These are phyloP conservation scores for Corynespora cassiicola DNA, from an alignment of 2,329 filamentous ascomycete genomes.

Conservation along the genomic window DNA sequence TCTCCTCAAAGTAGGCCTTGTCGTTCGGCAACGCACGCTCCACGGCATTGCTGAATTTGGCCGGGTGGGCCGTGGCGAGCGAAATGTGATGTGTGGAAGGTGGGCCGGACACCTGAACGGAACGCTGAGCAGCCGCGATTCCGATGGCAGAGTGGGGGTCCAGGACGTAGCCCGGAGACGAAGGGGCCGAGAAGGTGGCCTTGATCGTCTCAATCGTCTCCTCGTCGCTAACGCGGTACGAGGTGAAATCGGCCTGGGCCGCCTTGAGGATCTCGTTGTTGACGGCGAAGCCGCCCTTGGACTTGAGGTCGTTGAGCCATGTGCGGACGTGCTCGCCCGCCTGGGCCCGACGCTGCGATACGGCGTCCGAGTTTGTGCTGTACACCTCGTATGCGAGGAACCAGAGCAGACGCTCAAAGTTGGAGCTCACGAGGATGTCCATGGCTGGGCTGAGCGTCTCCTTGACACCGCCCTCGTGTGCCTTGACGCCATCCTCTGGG, in stretches of 20 bases:
- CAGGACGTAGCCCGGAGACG: slow-evolving; percentile 71
- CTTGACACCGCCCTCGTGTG: slow-evolving; percentile 76
- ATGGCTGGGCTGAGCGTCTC: slow-evolving; percentile 94
- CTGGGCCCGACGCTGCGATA: slow-evolving; percentile 54
- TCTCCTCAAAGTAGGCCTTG: slow-evolving; percentile 76
- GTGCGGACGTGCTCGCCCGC: slow-evolving; percentile 75
- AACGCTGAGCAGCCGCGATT: slow-evolving; percentile 76
- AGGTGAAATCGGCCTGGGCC: slow-evolving; percentile 79
- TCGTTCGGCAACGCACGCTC: slow-evolving; percentile 76
- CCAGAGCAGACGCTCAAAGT: slow-evolving; percentile 96
- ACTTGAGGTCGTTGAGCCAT: slow-evolving; percentile 85
- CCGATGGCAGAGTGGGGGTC: slow-evolving; percentile 95
- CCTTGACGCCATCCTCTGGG: slow-evolving; percentile 63
- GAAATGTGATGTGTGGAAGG: slow-evolving; percentile 72
- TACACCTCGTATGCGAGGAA: slow-evolving; percentile 73
- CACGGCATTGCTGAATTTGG: slow-evolving; percentile 90
- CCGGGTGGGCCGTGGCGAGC: slow-evolving; percentile 91
- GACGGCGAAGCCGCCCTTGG: slow-evolving; percentile 81
- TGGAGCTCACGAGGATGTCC: slow-evolving; percentile 96
- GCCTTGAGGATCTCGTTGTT: slow-evolving; percentile 73
- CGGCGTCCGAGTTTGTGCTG: slow-evolving; percentile 45
- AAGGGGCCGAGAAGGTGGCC: slow-evolving; percentile 56
- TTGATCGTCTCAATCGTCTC: slow-evolving; percentile 57
- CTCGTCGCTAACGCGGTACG: slow-evolving; percentile 70
- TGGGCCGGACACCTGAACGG: slow-evolving; percentile 61